Percentiles rank a stretch among this genome's conserved stretches.
phyloP scores from a whole-genome alignment of 208 protist genomes.

The Leishmania aethiopica region DNA sequence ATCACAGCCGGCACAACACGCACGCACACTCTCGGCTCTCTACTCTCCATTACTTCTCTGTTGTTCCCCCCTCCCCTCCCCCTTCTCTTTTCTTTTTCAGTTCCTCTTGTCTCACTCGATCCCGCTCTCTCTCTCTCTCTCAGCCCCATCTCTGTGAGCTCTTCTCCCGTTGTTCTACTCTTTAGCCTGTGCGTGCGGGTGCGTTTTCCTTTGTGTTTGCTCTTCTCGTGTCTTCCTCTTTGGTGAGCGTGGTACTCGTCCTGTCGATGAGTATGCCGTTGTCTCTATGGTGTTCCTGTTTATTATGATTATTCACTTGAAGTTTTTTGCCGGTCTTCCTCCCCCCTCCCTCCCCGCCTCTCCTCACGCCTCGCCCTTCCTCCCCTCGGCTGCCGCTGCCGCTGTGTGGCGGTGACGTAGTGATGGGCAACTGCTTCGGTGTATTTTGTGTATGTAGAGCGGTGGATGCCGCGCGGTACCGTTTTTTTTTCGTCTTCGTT shows the following conservation, averaged over 20 bases:
- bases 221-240: background rate
- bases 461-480: background rate
- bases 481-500: background rate
- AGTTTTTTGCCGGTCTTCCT: background rate
- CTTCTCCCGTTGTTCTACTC: conserved; percentile 3
- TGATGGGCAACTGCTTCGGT: background rate
- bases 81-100: background rate
- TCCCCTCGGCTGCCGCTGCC: background rate
- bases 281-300: background rate
- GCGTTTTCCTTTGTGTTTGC: background rate
- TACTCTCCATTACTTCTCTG: background rate
- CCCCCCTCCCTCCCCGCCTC: background rate
- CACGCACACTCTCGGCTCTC: conserved; percentile 10
- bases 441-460: background rate
- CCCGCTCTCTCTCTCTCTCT: background rate
- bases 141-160: background rate
- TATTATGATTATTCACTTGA: background rate
- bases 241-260: background rate
- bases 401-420: background rate
- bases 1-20: conserved; percentile 5
- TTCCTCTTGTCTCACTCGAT: background rate
- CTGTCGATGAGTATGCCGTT: background rate
- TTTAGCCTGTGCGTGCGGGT: background rate
- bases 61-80: background rate
- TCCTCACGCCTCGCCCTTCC: background rate